Evolutionary conservation across 2,329 filamentous ascomycete species (phyloP), one percentile per base, ranked within the genome.

Genomic region (Graphiopsis chlorocephala): DNA sequence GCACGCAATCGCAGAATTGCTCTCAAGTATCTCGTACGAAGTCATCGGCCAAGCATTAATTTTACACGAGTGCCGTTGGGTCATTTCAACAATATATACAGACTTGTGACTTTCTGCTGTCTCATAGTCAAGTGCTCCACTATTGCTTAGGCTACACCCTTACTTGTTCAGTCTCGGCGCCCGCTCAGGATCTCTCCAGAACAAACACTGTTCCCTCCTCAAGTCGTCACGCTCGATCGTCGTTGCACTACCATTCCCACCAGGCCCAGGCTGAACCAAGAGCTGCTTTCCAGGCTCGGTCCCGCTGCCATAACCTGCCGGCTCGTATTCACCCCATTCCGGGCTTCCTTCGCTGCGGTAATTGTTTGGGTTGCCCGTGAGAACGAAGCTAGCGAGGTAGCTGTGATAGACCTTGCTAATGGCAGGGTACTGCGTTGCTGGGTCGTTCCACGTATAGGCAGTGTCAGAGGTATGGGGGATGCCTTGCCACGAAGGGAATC

Each of bases 321-420:
- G 60, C 31, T 53, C 23, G 26, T 62, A 64, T 10, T 33, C 4
- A 1, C 12, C 15, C 87, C 87, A 89, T 63, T 76, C 75, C 2
- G 85, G 84, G 42, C 79, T 79, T 0, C 80, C 82, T 0, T 68
- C 47, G 47, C 76, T 67, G 11, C 85, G 80, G 63, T 81, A 76
- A 14, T 70, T 79, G 72, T 93, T 93, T 0, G 90, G 90, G 73
- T 93, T 80, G 45, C 86, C 82, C 0, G 80, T 81, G 26, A 84
- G 78, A 65, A 93, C 86, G 72, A 93, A 93, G 68, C 87, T 90
- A 1, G 87, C 85, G 88, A 89, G 93, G 75, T 92, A 93, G 0
- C 81, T 83, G 72, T 62, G 48, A 35, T 62, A 62, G n/a, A 42
- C 25, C 26, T 52, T 48, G 53, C 61, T 50, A 23, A 64, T 58